Conservation (phyloP, 768 basidiomycete species). For the Suillus subaureus region DNA sequence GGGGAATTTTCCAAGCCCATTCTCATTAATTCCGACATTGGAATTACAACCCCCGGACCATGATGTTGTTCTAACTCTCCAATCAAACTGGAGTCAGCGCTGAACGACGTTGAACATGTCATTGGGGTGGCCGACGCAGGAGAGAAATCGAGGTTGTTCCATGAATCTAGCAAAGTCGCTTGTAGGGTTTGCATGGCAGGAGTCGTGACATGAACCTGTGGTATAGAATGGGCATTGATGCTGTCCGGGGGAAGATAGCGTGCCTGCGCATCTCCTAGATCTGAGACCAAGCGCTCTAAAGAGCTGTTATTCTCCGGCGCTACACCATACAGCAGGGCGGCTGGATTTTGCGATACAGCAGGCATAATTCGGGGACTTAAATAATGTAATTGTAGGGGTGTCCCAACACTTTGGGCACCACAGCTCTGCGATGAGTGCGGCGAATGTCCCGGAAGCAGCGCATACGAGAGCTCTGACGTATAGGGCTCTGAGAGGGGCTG, state of each 20-base stretch:
- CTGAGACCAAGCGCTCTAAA: no score
- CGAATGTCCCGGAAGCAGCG: not conserved
- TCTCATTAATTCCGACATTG: not conserved
- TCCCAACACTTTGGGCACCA: not conserved
- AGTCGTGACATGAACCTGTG: not conserved
- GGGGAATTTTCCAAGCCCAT: no score
- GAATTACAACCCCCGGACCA: not conserved
- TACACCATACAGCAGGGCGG: not conserved
- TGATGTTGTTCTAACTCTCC: not conserved
- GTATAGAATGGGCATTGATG: not conserved
- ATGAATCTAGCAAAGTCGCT: not conserved
- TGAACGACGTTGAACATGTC: constrained; percentile 5
- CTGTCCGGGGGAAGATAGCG: not conserved
- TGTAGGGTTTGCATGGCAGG: not conserved
- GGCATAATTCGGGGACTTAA: not conserved
- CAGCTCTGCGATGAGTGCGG: not conserved
- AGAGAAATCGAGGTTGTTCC: constrained; percentile 1
- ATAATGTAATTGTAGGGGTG: not conserved
- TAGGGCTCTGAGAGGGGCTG: not conserved
- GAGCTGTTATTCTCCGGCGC: not conserved
- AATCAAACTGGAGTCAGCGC: not conserved
- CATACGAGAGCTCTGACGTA: constrained; percentile 6
- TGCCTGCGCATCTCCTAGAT: not conserved
- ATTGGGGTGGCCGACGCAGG: not conserved
- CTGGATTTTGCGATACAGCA: constrained; percentile 2